These are phyloP conservation scores for Naegleria fowleri DNA, from an alignment of 208 protist species.

Conservation along the genomic window DNA sequence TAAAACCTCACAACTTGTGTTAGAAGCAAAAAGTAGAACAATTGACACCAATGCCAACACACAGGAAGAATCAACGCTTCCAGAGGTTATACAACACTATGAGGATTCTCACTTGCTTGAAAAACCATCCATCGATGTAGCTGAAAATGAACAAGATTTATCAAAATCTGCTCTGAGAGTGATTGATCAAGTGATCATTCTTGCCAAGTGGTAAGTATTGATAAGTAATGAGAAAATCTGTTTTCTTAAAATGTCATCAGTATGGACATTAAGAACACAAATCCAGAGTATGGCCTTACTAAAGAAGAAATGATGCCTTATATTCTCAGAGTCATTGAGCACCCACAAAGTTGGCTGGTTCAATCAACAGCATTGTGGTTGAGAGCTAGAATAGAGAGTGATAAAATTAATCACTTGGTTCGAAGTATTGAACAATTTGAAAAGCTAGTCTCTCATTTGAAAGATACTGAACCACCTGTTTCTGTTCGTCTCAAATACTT, in stretches of 20 bases:
- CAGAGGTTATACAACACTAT: neutral
- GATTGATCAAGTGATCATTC: conserved; percentile 7
- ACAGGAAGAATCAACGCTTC: neutral
- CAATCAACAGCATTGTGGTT: conserved; percentile 64
- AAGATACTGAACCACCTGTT: conserved; percentile 11
- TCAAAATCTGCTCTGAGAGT: neutral
- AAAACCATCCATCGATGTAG: neutral
- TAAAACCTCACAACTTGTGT: conserved; percentile 66
- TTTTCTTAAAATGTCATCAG: neutral
- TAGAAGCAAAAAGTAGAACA: conserved; percentile 51
- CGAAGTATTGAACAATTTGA: conserved; percentile 76
- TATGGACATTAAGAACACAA: conserved; percentile 70
- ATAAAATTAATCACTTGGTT: conserved; percentile 66
- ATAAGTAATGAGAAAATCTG: neutral
- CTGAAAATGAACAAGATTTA: neutral
- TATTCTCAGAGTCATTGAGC: conserved; percentile 57
- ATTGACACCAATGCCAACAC: neutral
- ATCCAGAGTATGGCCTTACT: conserved; percentile 75
- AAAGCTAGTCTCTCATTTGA: conserved; percentile 72
- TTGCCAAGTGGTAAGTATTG: neutral
- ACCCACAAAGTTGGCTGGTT: conserved; percentile 42
- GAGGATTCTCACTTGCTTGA: neutral
- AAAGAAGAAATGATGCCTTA: conserved; percentile 76
- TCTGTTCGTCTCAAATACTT: conserved; percentile 59
- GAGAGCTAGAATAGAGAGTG: conserved; percentile 62